phyloP scores from a whole-genome alignment of 1,139 yeast genomes.

The Blastobotrys arbuscula region DNA sequence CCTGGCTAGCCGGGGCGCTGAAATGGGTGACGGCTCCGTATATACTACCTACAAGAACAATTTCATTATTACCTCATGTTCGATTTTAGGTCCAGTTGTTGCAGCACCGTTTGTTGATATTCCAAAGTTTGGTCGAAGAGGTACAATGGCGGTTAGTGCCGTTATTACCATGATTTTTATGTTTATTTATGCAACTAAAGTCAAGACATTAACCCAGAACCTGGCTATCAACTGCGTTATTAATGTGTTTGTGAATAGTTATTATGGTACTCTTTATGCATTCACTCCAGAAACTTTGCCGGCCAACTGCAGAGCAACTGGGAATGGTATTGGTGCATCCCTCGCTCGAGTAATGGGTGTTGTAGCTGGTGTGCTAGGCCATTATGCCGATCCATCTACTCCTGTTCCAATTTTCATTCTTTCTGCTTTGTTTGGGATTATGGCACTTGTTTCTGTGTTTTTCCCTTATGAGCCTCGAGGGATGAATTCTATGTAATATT shows the following conservation, averaged over 20 bases:
- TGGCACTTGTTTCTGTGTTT: slow-evolving; percentile 40
- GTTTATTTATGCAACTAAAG: slow-evolving; percentile 51
- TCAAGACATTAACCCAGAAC: slow-evolving; percentile 45
- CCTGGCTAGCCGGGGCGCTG: slow-evolving; percentile 44
- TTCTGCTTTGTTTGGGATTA: slow-evolving; percentile 46
- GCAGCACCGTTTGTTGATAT: slow-evolving; percentile 36
- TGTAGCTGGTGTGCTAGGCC: slow-evolving; percentile 49
- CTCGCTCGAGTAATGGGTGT: slow-evolving; percentile 44
- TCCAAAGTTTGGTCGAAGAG: slow-evolving; percentile 44
- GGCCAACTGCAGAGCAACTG: slow-evolving; percentile 50
- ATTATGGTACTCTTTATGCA: slow-evolving; percentile 52
- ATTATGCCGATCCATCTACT: slow-evolving; percentile 41
- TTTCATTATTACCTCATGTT: slow-evolving; percentile 44
- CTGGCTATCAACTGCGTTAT: slow-evolving; percentile 51
- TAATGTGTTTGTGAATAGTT: slow-evolving; percentile 46
- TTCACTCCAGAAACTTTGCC: slow-evolving; percentile 45
- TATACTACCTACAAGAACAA: slow-evolving; percentile 47
- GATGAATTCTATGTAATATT: slow-evolving; percentile 18
- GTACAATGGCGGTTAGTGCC: slow-evolving; percentile 55
- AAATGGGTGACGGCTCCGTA: slow-evolving; percentile 37
- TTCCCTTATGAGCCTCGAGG: slow-evolving; percentile 44
- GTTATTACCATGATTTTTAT: slow-evolving; percentile 49
- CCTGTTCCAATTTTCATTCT: slow-evolving; percentile 53
- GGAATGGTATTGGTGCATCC: slow-evolving; percentile 49
- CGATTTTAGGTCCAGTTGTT: slow-evolving; percentile 53